Evolutionary conservation across 1,284 basidiomycete genomes (phyloP), one percentile per base, ranked within the genome.

Genomic region (Pholiota adiposa): DNA sequence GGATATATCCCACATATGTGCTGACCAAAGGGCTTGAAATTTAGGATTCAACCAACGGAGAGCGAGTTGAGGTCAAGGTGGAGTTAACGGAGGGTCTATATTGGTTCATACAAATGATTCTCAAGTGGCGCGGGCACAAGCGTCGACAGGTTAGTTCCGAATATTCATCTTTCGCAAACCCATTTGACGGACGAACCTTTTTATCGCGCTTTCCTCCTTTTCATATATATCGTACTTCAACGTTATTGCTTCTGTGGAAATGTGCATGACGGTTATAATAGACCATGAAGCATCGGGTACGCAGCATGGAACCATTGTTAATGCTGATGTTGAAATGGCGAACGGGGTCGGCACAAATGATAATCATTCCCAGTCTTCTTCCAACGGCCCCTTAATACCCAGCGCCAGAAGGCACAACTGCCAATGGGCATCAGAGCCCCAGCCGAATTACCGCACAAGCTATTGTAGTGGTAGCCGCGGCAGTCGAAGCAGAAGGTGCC

Each of bases 1-100:
- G 50, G 85, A 83, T 70, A 72, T 83, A 83, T 58, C 69, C 74
- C 56, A 82, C 85, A 69, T 81, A 83, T 11, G 62, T 81, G 16
- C 73, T 80, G 43, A 69, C 68, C 50, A 82, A 49, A 78, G 79
- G 56, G 63, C 62, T 63, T 19, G 66, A 59, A 16, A 58, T 65
- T 41, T 81, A 67, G 77, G 78, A 40, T 73, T 78, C 80, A 55
- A 80, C 80, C 52, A 78, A 81, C 7, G 16, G 14, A 46, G 78
- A 78, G 2, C 80, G 18, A 31, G 19, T 12, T 25, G 12, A 52
- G 6, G 43, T 18, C 19, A 29, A 51, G 14, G 18, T n/a, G 23
- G 5, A 7, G 4, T 41, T 36, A 38, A 54, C 53, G 40, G 49
- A 27, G 41, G 52, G n/a, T n/a, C n/a, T n/a, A n/a, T n/a, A n/a